Evolutionary conservation across 1,284 basidiomycete genomes (phyloP), one percentile per base, ranked within the genome.

Genomic region (Moesziomyces parantarcticus): DNA sequence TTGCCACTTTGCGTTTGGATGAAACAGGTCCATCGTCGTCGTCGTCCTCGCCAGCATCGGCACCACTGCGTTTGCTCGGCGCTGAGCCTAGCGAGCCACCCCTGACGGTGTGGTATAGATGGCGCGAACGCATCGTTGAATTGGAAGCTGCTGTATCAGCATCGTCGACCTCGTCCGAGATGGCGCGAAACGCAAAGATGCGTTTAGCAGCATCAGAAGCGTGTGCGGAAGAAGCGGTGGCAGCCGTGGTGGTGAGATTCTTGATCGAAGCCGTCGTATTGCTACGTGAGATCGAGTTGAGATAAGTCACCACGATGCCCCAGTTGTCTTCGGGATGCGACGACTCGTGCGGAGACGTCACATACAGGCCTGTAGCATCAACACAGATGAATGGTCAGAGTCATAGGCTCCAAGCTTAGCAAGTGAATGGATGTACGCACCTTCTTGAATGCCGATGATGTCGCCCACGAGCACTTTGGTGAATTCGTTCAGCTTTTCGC

Each of bases 361-460:
- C 59, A 41, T 80, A 80, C 2, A 76, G 60, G 1, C 72, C 71
- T 70, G 60, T 29, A 26, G 43, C 26, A 25, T n/a, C 20, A 18
- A 26, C 21, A 9, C 39, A 43, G 7, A 9, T 29, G 18, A 21
- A n/a, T 3, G 46, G 25, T 23, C 14, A 36, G 26, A 23, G 20
- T n/a, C 50, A 25, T 7, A 10, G 3, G 2, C 40, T 14, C n/a
- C 8, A 20, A 20, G 23, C 16, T 0, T 45, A n/a, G 22, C 42
- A 21, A 42, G 40, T 4, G 39, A 3, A 16, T 10, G 9, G 0
- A 22, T 5, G 14, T 10, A 58, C 59, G 47, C 41, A 60, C 94
- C 94, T 88, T 92, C 92, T 55, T 89, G 89, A 21, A 98, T 89
- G n/a, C 87, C 86, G n/a, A 89, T 86, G 75, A 99, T 90, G 80